These are phyloP conservation scores for Medicago truncatula DNA, from an alignment of 306 rosid species.

Conservation along the genomic window DNA sequence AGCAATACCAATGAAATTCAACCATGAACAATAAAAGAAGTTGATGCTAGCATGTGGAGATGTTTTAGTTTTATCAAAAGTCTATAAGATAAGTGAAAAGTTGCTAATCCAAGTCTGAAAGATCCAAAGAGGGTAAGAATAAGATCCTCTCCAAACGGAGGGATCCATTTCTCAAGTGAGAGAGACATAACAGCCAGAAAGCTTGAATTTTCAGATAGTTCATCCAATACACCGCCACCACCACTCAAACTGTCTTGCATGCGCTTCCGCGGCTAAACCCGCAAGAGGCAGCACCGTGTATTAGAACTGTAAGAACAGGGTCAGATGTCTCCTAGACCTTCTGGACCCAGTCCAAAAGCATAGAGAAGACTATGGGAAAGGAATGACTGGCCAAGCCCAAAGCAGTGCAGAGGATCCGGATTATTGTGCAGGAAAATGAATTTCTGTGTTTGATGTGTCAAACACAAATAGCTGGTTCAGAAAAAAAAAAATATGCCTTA, in stretches of 20 bases:
- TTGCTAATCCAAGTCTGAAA: conserved; percentile 29
- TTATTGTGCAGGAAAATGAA: too few species aligned
- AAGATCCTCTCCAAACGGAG: neutral
- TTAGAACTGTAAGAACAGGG: too few species aligned
- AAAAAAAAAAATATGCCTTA: too few species aligned
- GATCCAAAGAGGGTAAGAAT: neutral
- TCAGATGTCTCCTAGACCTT: too few species aligned
- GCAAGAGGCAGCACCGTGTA: too few species aligned
- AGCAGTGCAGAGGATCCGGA: too few species aligned
- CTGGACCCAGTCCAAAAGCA: too few species aligned
- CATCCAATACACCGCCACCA: neutral
- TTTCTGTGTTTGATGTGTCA: too few species aligned
- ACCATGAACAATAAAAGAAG: neutral
- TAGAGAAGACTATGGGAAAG: too few species aligned
- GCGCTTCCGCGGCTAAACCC: neutral
- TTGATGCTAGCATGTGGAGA: conserved; percentile 10
- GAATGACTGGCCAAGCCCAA: neutral
- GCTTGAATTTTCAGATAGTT: neutral
- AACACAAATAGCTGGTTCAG: too few species aligned
- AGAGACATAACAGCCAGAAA: neutral
- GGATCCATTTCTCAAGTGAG: neutral
- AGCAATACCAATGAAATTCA: neutral
- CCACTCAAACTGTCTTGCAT: neutral
- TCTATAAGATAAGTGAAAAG: neutral
- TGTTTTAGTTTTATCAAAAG: conserved; percentile 12